These are phyloP conservation scores for Monosporozyma unispora DNA, from an alignment of 805 yeast species.

Conservation along the genomic window DNA sequence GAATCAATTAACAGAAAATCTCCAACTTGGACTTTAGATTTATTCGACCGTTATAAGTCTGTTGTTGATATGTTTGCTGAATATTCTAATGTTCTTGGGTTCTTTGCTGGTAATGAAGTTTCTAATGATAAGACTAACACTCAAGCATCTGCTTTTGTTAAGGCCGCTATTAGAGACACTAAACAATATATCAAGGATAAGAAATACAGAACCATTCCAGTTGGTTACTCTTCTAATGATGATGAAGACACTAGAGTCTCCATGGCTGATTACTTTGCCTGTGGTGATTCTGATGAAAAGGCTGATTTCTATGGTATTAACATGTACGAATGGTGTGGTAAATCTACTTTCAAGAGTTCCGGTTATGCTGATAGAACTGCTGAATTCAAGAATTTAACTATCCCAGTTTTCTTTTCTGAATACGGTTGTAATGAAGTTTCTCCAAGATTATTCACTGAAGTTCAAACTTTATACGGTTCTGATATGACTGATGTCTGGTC, in stretches of 20 bases:
- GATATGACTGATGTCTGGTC: conserved; percentile 82
- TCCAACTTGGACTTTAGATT: conserved; percentile 57
- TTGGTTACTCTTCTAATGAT: conserved; percentile 78
- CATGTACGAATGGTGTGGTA: conserved; percentile 87
- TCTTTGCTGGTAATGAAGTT: conserved; percentile 83
- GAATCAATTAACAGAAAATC: conserved; percentile 49
- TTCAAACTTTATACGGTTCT: conserved; percentile 50
- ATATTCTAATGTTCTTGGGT: conserved; percentile 68
- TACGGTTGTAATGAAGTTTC: conserved; percentile 65
- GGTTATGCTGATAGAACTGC: conserved; percentile 61
- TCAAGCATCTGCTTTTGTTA: conserved; percentile 70
- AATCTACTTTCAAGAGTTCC: conserved; percentile 45
- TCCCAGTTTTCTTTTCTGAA: conserved; percentile 75
- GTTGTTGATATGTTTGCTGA: conserved; percentile 62
- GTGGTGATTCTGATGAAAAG: conserved; percentile 54
- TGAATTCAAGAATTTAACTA: conserved; percentile 54
- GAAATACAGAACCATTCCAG: conserved; percentile 62
- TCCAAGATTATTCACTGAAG: conserved; percentile 71
- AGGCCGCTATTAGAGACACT: conserved; percentile 74
- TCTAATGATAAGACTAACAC: conserved; percentile 58
- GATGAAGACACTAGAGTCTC: conserved; percentile 56
- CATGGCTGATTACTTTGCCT: conserved; percentile 67
- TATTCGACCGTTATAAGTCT: conserved; percentile 56
- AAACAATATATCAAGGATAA: conserved; percentile 54
- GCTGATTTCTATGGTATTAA: conserved; percentile 84